Base-by-base conservation (phyloP, 345 rosid genomes). In the Eucalyptus cloeziana region DNA sequence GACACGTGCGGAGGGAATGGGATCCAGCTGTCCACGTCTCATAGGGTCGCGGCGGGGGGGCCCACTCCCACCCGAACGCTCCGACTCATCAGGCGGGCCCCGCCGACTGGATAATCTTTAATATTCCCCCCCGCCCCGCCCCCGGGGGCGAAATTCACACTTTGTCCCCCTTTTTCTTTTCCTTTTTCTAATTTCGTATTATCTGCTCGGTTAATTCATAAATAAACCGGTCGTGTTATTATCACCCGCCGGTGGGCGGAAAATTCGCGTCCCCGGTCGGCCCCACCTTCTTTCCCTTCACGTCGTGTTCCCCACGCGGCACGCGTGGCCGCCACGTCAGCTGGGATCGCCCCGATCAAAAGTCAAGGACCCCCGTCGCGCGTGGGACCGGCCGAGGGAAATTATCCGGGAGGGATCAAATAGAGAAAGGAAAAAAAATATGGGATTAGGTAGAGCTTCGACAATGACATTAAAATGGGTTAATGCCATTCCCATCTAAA, bases 11-110 rank as follows among this genome's bases (percentile, higher is more conserved):
- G 93, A 86, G 16, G 58, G 67, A 11, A 86, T 7, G 92, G 89
- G 81, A 27, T 93, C 96, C 97, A 97, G 97, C 93, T 95, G 98
- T 93, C 94, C 87, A 89, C 86, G 94, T 91, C 87, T 89, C 88
- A 92, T 91, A 94, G 97, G 97, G 92, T 93, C 87, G 90, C 93
- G 94, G 24, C 13, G 0, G 44, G 44, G 51, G 62, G 62, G 25
- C 58, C 58, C 47, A 51, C 64, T 40, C 83, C 83, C 83, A 11
- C 67, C 58, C 58, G 58, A 52, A 10, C 30, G 15, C 47, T 76
- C 85, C 85, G 47, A 40, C 85, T 76, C 85, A 76, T 37, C 85
- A 6, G 5, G 47, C 24, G 85, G 85, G 85, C 85, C 85, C 85
- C 85, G 47, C 85, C 7, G 85, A 40, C 15, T 76, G 85, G 85